These are phyloP conservation scores for Brettanomyces anomalus DNA, from an alignment of 805 yeast species.

Conservation along the genomic window DNA sequence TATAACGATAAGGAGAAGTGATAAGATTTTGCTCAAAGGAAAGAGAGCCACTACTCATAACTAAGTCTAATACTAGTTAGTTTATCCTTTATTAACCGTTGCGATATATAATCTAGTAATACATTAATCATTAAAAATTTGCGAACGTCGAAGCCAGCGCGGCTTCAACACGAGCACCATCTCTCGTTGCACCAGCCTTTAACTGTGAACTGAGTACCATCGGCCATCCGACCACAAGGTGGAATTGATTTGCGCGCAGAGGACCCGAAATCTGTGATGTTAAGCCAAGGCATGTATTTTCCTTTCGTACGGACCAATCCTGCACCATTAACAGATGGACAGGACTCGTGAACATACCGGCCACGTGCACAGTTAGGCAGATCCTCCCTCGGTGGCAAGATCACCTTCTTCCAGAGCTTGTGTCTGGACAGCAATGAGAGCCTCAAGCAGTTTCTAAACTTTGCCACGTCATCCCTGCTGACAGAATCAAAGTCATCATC, in stretches of 20 bases:
- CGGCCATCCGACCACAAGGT: conserved; percentile 20
- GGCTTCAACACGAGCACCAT: conserved; percentile 22
- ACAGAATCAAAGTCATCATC: background rate
- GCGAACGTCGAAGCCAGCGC: background rate
- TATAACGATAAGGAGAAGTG: no score
- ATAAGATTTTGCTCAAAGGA: no score
- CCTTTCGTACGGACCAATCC: conserved; percentile 18
- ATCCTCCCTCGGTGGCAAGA: conserved; percentile 44
- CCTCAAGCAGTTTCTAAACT: conserved; percentile 16
- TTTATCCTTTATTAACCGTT: no score
- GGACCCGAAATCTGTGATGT: conserved; percentile 13
- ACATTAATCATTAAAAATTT: background rate
- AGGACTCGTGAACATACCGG: conserved; percentile 5
- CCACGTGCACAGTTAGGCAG: conserved; percentile 2
- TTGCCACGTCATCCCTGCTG: conserved; percentile 4
- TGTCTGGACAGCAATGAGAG: conserved; percentile 37
- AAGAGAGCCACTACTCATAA: no score
- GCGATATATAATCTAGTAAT: background rate
- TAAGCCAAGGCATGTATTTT: conserved; percentile 23
- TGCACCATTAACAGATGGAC: conserved; percentile 2
- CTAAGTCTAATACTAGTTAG: no score
- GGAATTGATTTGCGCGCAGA: conserved; percentile 12
- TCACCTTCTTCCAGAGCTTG: conserved; percentile 44
- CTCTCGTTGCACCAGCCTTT: conserved; percentile 42
- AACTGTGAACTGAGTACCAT: conserved; percentile 35